Evolutionary conservation across 345 rosid genomes (phyloP).

Genomic region (Eucalyptus cloeziana): DNA sequence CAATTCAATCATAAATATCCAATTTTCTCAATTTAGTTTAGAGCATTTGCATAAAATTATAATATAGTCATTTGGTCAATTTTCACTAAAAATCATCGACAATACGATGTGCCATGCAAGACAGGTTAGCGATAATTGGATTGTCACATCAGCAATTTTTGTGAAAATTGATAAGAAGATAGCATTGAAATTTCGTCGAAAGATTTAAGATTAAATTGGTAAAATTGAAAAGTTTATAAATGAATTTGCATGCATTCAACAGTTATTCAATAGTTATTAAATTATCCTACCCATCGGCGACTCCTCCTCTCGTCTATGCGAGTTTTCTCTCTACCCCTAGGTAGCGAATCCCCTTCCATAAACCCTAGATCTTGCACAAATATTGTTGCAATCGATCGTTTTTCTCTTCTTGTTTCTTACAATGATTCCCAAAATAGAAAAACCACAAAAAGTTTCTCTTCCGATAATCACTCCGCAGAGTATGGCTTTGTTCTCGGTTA

Average conservation of each 20-base stretch:
- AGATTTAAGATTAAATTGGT: rapidly evolving
- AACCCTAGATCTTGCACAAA: too few species aligned
- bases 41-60: background rate
- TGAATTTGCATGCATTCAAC: rapidly evolving
- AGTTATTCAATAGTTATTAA: too few species aligned
- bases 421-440: too few species aligned
- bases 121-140: rapidly evolving
- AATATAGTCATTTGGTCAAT: background rate
- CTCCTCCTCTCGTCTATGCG: too few species aligned
- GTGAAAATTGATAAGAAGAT: rapidly evolving
- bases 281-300: too few species aligned
- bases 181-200: rapidly evolving
- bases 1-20: background rate
- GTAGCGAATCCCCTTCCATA: too few species aligned
- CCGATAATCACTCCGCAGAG: too few species aligned
- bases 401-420: too few species aligned
- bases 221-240: background rate
- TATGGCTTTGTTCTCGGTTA: too few species aligned
- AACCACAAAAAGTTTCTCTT: too few species aligned
- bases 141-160: rapidly evolving
- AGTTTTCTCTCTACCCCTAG: too few species aligned
- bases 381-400: too few species aligned
- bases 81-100: rapidly evolving
- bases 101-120: background rate
- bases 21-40: background rate